These are phyloP conservation scores for Mediolabrus comicus DNA, from an alignment of 108 stramenopile genomes.

Conservation along the genomic window DNA sequence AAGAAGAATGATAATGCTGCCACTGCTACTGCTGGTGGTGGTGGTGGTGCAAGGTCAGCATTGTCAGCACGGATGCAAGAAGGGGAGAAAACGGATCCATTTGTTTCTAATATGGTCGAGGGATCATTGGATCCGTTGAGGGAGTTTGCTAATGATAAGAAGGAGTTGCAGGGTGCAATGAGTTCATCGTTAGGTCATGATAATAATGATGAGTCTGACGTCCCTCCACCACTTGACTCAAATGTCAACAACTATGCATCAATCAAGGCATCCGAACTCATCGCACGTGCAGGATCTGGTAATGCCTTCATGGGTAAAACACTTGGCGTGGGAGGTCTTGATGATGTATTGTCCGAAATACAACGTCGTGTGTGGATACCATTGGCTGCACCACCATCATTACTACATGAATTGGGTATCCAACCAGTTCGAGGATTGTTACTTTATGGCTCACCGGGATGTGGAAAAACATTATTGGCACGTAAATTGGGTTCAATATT, in stretches of 20 bases:
- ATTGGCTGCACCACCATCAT: slow-evolving; percentile 75
- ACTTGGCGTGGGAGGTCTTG: slow-evolving; percentile 82
- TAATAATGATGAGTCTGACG: neutral
- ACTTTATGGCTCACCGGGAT: slow-evolving; percentile 77
- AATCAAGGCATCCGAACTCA: slow-evolving; percentile 60
- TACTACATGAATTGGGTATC: slow-evolving; percentile 77
- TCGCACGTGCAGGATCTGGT: slow-evolving; percentile 74
- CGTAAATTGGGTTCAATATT: slow-evolving; percentile 69
- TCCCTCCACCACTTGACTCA: neutral
- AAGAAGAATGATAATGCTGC: neutral
- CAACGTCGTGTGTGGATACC: slow-evolving; percentile 86
- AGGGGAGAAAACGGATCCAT: slow-evolving; percentile 12
- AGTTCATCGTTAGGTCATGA: slow-evolving; percentile 4
- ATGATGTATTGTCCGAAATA: slow-evolving; percentile 75
- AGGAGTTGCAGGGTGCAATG: slow-evolving; percentile 44
- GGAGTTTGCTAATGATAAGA: slow-evolving; percentile 44
- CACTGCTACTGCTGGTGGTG: neutral
- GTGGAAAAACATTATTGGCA: slow-evolving; percentile 81
- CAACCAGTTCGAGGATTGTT: slow-evolving; percentile 78
- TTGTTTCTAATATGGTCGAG: slow-evolving; percentile 12
- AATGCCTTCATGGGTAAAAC: slow-evolving; percentile 65
- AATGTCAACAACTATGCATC: slow-evolving; percentile 26
- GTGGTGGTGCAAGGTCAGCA: neutral
- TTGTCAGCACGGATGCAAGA: slow-evolving; percentile 47
- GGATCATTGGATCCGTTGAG: slow-evolving; percentile 15